Percentiles rank a stretch among this genome's conserved stretches.
Evolutionary conservation across 495 filamentous ascomycete species (phyloP).

Genomic region (Talaromyces ruber): DNA sequence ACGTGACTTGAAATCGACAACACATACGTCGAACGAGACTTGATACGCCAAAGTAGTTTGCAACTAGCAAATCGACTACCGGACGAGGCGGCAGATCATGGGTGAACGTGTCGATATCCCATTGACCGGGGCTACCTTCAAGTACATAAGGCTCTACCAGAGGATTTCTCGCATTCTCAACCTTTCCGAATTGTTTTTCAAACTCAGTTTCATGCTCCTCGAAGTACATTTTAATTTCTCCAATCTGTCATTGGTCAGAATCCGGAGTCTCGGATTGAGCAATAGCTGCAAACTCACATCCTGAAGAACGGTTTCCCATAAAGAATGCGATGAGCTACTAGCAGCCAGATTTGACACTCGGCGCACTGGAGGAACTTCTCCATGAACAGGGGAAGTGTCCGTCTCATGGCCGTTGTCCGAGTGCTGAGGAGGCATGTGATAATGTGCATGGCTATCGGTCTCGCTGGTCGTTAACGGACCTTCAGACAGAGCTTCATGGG

Average conservation of each 20-base stretch:
- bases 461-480: not conserved
- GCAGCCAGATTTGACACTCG: conserved; percentile 10
- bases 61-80: conserved; percentile 33
- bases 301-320: conserved; percentile 6
- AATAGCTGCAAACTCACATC: conserved; percentile 2
- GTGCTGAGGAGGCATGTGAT: not conserved
- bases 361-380: not conserved
- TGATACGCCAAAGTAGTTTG: conserved; percentile 25
- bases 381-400: conserved; percentile 23
- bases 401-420: conserved; percentile 44
- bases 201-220: conserved; percentile 18
- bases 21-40: conserved; percentile 23
- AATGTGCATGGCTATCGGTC: not conserved
- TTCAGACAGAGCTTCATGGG: not conserved
- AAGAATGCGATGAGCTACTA: conserved; percentile 33
- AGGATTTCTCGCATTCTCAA: conserved; percentile 12
- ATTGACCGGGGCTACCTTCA: conserved; percentile 15
- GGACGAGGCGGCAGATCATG: conserved; percentile 29
- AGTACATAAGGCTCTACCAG: conserved; percentile 13
- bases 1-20: conserved; percentile 10
- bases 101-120: conserved; percentile 2
- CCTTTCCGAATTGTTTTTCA: conserved; percentile 13
- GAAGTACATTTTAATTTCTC: conserved; percentile 20
- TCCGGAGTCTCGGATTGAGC: not conserved
- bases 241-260: conserved; percentile 22